Evolutionary conservation across 2,329 filamentous ascomycete genomes (phyloP), one percentile per base, ranked within the genome.

Genomic region (Aspergillus awamori): DNA sequence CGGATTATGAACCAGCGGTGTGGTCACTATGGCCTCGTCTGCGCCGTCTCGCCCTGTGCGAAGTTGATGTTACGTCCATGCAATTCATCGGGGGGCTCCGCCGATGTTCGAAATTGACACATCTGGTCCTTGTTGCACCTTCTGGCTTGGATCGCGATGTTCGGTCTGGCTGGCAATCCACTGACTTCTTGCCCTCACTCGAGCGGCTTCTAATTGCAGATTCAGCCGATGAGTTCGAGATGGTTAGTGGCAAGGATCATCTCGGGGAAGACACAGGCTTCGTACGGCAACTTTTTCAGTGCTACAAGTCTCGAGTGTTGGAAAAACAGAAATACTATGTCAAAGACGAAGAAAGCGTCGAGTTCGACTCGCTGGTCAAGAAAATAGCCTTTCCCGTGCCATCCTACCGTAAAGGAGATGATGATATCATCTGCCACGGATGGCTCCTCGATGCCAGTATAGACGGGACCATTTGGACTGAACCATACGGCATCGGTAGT

Each of bases 11-110:
- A 17, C 64, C 60, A 8, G 47, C 56, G n/a, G 51, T 64, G 13
- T 63, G 60, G 60, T 57, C 64, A 13, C 53, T 58, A 3, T 66
- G 64, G 64, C 60, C 62, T 17, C 53, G 36, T 38, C 60, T 66
- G 38, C 55, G 52, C 30, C 49, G 60, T 26, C 57, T 66, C 0
- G 62, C 60, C 8, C 26, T 64, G 58, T 65, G 60, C 41, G 61
- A 65, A 30, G 59, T 57, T 5, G 58, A 52, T 33, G 54, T 65
- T 5, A 43, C 43, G 20, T 52, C 52, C 26, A 39, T 45, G 38
- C 53, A 54, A 28, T 64, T 65, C 39, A 45, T 60, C 15, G 43
- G 43, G 17, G 57, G 54, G 6, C 57, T 62, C 5, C 51, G 55
- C 26, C 55, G 26, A 11, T 65, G 63, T 38, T 30, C 49, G 4